Evolutionary conservation across 768 basidiomycete genomes (phyloP).

Genomic region (Podaxis sp.): DNA sequence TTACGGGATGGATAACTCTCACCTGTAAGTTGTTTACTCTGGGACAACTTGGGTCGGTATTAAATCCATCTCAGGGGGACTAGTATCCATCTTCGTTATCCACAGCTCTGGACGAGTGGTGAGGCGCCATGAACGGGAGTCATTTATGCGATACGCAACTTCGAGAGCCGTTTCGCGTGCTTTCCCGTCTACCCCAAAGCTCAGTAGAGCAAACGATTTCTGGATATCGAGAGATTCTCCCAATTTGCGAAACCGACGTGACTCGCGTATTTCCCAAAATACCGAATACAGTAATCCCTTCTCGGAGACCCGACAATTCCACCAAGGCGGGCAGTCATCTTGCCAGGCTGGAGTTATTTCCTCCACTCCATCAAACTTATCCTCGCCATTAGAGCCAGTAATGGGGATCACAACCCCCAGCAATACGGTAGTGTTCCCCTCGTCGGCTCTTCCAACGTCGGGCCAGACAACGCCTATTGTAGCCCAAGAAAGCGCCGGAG

Average conservation of each 20-base stretch:
- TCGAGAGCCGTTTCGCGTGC: slow-evolving; percentile 26
- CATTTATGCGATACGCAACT: slow-evolving; percentile 43
- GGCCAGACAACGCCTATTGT: slow-evolving; percentile 26
- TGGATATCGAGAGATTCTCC: slow-evolving; percentile 10
- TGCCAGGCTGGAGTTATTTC: slow-evolving; percentile 1
- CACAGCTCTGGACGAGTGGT: slow-evolving; percentile 59
- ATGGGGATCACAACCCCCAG: not conserved
- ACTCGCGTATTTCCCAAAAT: slow-evolving; percentile 8
- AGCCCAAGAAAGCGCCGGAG: slow-evolving; percentile 20
- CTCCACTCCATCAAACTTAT: not conserved
- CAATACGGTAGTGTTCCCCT: not conserved
- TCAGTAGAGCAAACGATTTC: not conserved
- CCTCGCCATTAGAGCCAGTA: slow-evolving; percentile 4
- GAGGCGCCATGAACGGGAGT: slow-evolving; percentile 56
- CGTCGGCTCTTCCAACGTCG: slow-evolving; percentile 21
- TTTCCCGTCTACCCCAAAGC: not conserved
- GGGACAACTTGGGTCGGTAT: slow-evolving; percentile 4
- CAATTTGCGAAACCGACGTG: slow-evolving; percentile 12
- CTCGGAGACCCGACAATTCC: slow-evolving; percentile 23
- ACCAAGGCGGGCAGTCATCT: slow-evolving; percentile 1
- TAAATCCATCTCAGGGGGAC: slow-evolving; percentile 36
- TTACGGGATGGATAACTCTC: slow-evolving; percentile 47
- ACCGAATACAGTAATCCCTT: slow-evolving; percentile 26
- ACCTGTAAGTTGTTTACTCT: slow-evolving; percentile 39
- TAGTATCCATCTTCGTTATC: slow-evolving; percentile 51